Base-by-base conservation (phyloP, 2,329 filamentous ascomycete genomes). In the Aulographum hederae region DNA sequence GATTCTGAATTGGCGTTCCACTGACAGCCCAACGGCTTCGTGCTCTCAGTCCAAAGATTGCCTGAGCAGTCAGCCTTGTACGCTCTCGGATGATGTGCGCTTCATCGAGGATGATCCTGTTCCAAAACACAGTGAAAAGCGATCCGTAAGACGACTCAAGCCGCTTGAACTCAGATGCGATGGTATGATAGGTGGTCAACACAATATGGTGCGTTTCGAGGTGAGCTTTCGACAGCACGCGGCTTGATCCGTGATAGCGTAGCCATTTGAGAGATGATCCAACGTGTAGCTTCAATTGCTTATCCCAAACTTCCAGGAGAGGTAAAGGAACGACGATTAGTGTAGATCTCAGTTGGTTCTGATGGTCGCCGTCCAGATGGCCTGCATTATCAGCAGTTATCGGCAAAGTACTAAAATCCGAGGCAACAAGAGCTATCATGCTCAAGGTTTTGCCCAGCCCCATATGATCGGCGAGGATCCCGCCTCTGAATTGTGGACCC, bases 401-500 rank as follows among this genome's bases (percentile, higher is more conserved):
- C n/a, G n/a, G 18, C 18, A 12, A 14, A 18, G 19, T 4, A 6
- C 21, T 18, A 12, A 30, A 18, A 11, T 37, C 35, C 11, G 28
- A 17, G 3, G 30, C 33, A 4, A 37, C 21, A 16, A 37, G 30
- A 4, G 35, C 15, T 19, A 35, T 32, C 26, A 33, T 35, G 16
- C 18, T 32, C 20, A 37, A 52, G 0, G 79, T 85, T 53, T 86
- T 89, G 6, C 79, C 79, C n/a, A 86, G 58, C 17, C 80, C 80
- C 80, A 89, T 89, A 72, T 85, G 81, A 47, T 86, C 79, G 11
- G 78, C 79, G 14, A 86, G 56, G 21, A 86, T 73, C 3, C 80
- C 79, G 18, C 79, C 79, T 6, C 73, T 60, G 2, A 73, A 71
- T 41, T 82, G 69, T 2, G 67, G 60, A 1, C 79, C 79, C 33